A percentile compares a stretch with the other conserved stretches of the same genome.
Conservation (phyloP, 257 asterid genomes). For the Voacanga thouarsii region DNA sequence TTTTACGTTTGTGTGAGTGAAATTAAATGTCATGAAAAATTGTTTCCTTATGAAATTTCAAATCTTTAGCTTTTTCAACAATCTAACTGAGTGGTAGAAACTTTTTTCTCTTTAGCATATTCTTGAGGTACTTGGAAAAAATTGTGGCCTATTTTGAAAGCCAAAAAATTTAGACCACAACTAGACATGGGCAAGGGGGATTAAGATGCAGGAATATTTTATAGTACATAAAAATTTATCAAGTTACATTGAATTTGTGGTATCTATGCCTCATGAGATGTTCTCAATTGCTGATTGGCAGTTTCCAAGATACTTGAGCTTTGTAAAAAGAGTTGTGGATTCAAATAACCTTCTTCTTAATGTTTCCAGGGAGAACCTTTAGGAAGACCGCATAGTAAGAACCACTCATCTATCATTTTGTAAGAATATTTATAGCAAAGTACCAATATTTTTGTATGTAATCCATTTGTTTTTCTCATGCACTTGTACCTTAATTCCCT, state of each 20-base stretch:
- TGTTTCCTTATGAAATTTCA: not conserved
- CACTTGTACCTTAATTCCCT: not conserved
- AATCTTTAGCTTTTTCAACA: not conserved
- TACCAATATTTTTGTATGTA: not conserved
- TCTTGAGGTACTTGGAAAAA: not conserved
- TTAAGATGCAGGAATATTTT: not conserved
- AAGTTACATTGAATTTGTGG: not conserved
- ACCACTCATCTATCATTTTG: not conserved
- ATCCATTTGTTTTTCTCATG: no score
- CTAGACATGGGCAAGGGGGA: no score
- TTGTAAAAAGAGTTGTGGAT: slow-evolving; percentile 95
- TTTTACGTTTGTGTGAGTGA: not conserved
- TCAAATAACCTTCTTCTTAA: slow-evolving; percentile 98
- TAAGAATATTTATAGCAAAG: not conserved
- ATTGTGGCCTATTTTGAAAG: not conserved
- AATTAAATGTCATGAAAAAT: not conserved
- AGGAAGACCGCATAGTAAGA: slow-evolving; percentile 98
- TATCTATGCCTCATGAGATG: not conserved
- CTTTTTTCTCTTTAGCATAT: not conserved
- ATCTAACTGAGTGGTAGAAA: not conserved
- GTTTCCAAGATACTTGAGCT: slow-evolving; percentile 99
- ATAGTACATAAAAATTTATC: not conserved
- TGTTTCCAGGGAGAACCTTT: slow-evolving; percentile 96
- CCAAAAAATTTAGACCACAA: not conserved
- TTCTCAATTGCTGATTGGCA: slow-evolving; percentile 32